Evolutionary conservation across 2,329 filamentous ascomycete species (phyloP), one percentile per base, ranked within the genome.

Genomic region (Colletotrichum lentis): DNA sequence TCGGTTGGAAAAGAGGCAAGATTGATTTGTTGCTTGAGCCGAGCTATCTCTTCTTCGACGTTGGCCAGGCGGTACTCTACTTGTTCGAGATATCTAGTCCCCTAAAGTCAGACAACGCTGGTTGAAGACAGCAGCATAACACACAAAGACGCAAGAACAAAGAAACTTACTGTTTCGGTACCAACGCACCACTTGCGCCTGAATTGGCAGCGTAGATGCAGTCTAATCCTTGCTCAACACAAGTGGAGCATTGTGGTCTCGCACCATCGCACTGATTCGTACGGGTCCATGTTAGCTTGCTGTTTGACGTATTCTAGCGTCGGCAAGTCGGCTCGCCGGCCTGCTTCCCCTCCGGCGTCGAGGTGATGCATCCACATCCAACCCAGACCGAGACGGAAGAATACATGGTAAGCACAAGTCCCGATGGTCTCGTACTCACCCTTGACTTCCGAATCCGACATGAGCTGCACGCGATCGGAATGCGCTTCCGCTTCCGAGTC

Each of bases 371-470:
- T 11, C 35, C 49, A 24, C 39, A 44, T 6, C 31, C 14, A 14
- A 6, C 20, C n/a, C 16, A 20, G 18, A 6, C 16, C n/a, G 16
- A 20, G 18, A 22, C n/a, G 41, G 20, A 7, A 2, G 41, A 43
- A n/a, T n/a, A n/a, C n/a, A n/a, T n/a, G n/a, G n/a, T 18, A 22
- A 22, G 12, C 24, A 27, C 8, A 39, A 5, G 18, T 35, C 24
- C 5, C n/a, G 31, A 6, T 12, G 11, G 31, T 16, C 18, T 60
- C 10, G 14, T 12, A 64, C 68, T 64, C 20, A 70, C 73, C 61
- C 71, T 70, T 20, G 73, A 73, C 55, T 74, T 74, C 44, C 73
- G 72, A 12, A 64, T 56, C 8, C 73, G 71, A 57, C 73, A 74
- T 11, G 65, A 58, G 47, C 61, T 70, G 65, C 72, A 73, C n/a